These are phyloP conservation scores for Pseudogymnoascus sp. DNA, from an alignment of 2,329 filamentous ascomycete genomes.

Conservation along the genomic window DNA sequence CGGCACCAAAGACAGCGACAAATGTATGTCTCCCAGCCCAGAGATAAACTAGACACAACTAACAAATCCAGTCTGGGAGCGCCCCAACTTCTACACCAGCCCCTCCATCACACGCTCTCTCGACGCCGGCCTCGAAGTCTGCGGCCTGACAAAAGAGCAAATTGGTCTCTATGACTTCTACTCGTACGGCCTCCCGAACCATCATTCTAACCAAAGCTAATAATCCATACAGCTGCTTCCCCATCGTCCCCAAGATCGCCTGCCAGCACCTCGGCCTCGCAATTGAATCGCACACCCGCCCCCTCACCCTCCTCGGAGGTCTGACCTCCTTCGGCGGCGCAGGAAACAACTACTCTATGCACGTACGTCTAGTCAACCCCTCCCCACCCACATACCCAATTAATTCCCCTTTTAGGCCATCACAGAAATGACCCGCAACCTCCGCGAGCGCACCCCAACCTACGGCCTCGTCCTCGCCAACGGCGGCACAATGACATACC, in stretches of 20 bases:
- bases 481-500: constrained; percentile 59
- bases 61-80: constrained; percentile 49
- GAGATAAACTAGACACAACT: constrained; percentile 13
- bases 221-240: constrained; percentile 50
- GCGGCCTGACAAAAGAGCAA: constrained; percentile 42
- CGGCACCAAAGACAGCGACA: constrained; percentile 49
- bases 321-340: constrained; percentile 64
- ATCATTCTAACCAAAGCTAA: neutral
- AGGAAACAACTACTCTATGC: constrained; percentile 66
- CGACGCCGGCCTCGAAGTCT: constrained; percentile 45
- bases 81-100: constrained; percentile 52
- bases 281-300: constrained; percentile 39
- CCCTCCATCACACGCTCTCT: constrained; percentile 53
- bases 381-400: neutral
- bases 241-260: constrained; percentile 63
- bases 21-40: constrained; percentile 39
- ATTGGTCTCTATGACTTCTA: constrained; percentile 61
- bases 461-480: constrained; percentile 57
- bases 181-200: constrained; percentile 35
- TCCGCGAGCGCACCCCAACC: constrained; percentile 40
- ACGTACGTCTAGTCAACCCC: constrained; percentile 36
- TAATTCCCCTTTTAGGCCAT: constrained; percentile 43
- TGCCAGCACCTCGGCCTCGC: constrained; percentile 53
- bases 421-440: constrained; percentile 48
- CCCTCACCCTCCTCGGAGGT: constrained; percentile 57